A percentile compares a stretch with the other conserved stretches of the same genome.
Evolutionary conservation across 352 stramenopile species (phyloP).

Genomic region (Thalassiosira ordinaria): DNA sequence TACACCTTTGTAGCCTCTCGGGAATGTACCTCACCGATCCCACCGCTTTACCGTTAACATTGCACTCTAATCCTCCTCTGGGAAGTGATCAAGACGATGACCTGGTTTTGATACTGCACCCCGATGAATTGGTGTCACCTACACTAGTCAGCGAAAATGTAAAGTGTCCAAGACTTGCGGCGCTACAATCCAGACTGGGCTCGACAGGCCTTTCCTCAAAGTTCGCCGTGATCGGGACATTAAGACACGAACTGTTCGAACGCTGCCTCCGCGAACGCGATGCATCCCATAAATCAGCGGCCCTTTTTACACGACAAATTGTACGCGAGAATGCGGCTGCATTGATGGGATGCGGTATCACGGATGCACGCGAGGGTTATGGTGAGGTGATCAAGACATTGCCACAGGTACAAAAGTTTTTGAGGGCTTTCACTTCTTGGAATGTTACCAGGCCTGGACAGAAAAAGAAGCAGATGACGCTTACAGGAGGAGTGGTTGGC

Average conservation of each 20-base stretch:
- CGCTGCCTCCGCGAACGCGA: conserved; percentile 63
- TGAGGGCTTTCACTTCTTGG: conserved; percentile 63
- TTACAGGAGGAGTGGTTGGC: background rate
- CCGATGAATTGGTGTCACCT: conserved; percentile 79
- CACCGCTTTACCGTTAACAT: conserved; percentile 67
- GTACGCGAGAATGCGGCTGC: conserved; percentile 67
- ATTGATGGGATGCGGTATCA: conserved; percentile 74
- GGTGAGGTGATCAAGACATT: conserved; percentile 72
- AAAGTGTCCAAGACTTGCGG: conserved; percentile 67
- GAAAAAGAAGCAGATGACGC: conserved; percentile 4
- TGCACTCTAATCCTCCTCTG: conserved; percentile 60
- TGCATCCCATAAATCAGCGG: conserved; percentile 58
- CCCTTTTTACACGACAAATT: conserved; percentile 57
- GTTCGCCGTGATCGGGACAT: conserved; percentile 73
- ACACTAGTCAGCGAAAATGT: conserved; percentile 79
- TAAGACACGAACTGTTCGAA: conserved; percentile 83
- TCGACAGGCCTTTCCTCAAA: conserved; percentile 64
- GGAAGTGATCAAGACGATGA: conserved; percentile 65
- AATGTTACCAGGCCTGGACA: conserved; percentile 30
- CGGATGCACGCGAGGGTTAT: conserved; percentile 53
- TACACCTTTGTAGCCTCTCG: conserved; percentile 80
- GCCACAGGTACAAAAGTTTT: conserved; percentile 76
- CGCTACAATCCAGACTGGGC: conserved; percentile 71
- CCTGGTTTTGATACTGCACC: conserved; percentile 77
- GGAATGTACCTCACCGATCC: conserved; percentile 72